Percentiles rank a stretch among this genome's conserved stretches.
Conservation (phyloP, 495 filamentous ascomycete genomes). For the Penicillium arizonense region DNA sequence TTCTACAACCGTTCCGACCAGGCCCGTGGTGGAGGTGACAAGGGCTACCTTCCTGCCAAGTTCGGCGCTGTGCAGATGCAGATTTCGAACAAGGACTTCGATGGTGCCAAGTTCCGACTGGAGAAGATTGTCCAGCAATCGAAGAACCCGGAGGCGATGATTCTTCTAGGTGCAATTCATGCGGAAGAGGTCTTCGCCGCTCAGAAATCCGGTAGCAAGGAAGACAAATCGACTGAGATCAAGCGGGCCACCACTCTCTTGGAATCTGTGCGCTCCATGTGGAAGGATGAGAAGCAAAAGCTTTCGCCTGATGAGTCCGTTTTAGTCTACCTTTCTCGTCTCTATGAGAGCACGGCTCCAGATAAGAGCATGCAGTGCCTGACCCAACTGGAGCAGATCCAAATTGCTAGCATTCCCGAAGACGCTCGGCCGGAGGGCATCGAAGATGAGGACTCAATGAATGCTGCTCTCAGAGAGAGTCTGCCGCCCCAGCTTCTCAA, state of each 20-base stretch:
- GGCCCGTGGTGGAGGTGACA: constrained; percentile 81
- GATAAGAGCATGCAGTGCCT: constrained; percentile 92
- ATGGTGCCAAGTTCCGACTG: constrained; percentile 87
- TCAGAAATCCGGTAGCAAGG: constrained; percentile 68
- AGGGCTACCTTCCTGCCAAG: constrained; percentile 87
- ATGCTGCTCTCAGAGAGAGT: constrained; percentile 62
- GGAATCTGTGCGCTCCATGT: constrained; percentile 80
- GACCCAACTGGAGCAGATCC: constrained; percentile 83
- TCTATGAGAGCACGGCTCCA: constrained; percentile 82
- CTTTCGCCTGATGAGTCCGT: constrained; percentile 77
- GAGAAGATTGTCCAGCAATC: constrained; percentile 88
- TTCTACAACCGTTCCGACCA: constrained; percentile 87
- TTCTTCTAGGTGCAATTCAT: constrained; percentile 81
- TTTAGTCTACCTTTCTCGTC: constrained; percentile 84
- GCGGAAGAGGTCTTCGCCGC: constrained; percentile 90
- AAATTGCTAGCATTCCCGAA: constrained; percentile 69
- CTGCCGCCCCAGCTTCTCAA: constrained; percentile 90
- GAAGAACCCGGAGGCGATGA: constrained; percentile 88
- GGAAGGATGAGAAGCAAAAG: constrained; percentile 88
- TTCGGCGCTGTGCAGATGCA: constrained; percentile 89
- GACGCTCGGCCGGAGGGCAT: constrained; percentile 67
- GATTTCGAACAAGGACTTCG: constrained; percentile 76
- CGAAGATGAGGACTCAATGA: constrained; percentile 58
- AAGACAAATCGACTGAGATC: constrained; percentile 78
- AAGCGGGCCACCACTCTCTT: constrained; percentile 82